These are phyloP conservation scores for Porogramme epimiltina DNA, from an alignment of 1,284 basidiomycete genomes.

Conservation along the genomic window DNA sequence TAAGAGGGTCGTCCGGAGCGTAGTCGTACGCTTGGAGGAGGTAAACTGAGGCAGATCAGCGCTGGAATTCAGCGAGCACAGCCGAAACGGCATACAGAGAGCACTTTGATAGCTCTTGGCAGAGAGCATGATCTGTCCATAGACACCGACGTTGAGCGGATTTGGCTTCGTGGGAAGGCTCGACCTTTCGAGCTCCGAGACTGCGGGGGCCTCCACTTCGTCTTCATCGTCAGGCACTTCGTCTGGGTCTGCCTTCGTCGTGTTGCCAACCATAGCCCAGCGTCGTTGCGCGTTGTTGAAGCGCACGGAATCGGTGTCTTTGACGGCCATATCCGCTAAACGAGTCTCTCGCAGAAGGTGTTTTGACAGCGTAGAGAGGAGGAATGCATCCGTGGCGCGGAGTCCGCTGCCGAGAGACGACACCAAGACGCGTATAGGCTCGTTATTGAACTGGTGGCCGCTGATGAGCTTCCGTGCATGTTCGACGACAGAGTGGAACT, in stretches of 20 bases:
- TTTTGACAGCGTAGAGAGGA: constrained; percentile 78
- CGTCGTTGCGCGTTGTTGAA: constrained; percentile 60
- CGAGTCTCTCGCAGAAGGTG: constrained; percentile 80
- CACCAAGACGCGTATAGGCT: constrained; percentile 75
- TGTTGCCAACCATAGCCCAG: constrained; percentile 41
- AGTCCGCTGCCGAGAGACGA: constrained; percentile 72
- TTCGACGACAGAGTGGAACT: constrained; percentile 64
- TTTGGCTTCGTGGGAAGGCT: constrained; percentile 70
- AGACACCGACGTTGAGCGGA: constrained; percentile 77
- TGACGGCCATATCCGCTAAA: constrained; percentile 61
- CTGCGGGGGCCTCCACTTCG: constrained; percentile 23
- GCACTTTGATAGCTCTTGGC: constrained; percentile 90
- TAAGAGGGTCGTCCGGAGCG: constrained; percentile 81
- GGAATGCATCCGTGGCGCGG: constrained; percentile 71
- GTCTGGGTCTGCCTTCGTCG: constrained; percentile 32
- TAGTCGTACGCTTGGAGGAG: constrained; percentile 87
- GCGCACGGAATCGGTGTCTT: constrained; percentile 56
- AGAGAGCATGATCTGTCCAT: constrained; percentile 84
- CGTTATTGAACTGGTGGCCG: constrained; percentile 78
- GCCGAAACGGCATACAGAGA: constrained; percentile 64
- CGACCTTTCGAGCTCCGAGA: constrained; percentile 22
- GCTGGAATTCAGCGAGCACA: not conserved
- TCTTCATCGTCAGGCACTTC: constrained; percentile 38
- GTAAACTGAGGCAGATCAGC: constrained; percentile 68
- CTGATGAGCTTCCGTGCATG: constrained; percentile 75